Evolutionary conservation across 2,329 filamentous ascomycete genomes (phyloP).

Genomic region (Scleromitrula shiraiana): DNA sequence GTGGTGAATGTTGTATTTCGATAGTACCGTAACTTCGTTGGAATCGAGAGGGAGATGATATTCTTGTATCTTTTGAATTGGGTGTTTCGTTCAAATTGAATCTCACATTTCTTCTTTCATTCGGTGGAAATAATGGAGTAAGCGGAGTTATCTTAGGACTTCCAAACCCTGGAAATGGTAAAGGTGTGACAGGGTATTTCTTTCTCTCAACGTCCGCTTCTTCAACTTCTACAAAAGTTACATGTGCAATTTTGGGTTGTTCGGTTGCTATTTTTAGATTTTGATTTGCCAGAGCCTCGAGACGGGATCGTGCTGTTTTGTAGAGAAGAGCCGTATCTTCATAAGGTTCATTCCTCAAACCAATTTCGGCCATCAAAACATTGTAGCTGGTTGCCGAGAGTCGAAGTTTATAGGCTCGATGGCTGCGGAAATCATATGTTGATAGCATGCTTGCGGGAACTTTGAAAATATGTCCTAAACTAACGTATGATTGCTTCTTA

Average conservation of each 20-base stretch:
- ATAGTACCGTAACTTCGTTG: not conserved
- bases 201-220: not conserved
- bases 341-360: conserved; percentile 4
- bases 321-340: conserved; percentile 1
- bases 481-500: conserved; percentile 17
- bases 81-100: not conserved
- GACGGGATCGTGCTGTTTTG: conserved; percentile 4
- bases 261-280: not conserved
- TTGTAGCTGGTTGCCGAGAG: conserved; percentile 11
- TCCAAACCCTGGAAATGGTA: not conserved
- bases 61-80: not conserved
- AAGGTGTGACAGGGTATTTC: not conserved
- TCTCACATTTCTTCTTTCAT: not conserved
- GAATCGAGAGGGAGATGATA: not conserved
- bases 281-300: not conserved
- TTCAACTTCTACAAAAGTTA: not conserved
- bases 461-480: conserved; percentile 13
- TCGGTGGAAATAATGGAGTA: not conserved
- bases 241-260: not conserved
- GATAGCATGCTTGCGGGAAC: conserved; percentile 4
- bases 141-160: not conserved
- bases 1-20: not conserved
- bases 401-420: conserved; percentile 9
- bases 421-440: conserved; percentile 3
- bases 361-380: conserved; percentile 8